Percentiles rank a stretch among this genome's conserved stretches.
These are phyloP conservation scores for Eucalyptus melliodora DNA, from an alignment of 345 rosid species.

Conservation along the genomic window DNA sequence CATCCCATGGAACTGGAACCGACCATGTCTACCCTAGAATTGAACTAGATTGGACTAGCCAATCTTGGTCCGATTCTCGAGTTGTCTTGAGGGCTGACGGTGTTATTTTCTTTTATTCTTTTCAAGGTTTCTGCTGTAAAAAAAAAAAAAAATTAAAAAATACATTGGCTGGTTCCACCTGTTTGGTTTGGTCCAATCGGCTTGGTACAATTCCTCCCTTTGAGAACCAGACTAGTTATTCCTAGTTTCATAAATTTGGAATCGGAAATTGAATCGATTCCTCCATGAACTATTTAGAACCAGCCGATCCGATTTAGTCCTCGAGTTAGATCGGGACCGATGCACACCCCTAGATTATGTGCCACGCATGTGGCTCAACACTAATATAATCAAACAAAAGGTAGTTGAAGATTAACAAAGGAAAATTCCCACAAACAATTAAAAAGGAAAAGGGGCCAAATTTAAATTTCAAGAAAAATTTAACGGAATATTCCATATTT, in stretches of 20 bases:
- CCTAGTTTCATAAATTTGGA: too few species aligned
- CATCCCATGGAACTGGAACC: rapidly evolving
- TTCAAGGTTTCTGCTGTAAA: too few species aligned
- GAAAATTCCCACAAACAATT: background rate
- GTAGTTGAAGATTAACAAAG: background rate
- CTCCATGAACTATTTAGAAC: rapidly evolving
- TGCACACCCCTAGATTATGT: too few species aligned
- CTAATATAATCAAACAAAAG: too few species aligned
- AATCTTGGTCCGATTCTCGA: rapidly evolving
- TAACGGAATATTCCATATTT: too few species aligned
- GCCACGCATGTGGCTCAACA: too few species aligned
- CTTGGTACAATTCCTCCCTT: too few species aligned
- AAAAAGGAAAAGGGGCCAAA: background rate
- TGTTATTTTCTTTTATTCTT: too few species aligned
- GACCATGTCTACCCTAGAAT: rapidly evolving
- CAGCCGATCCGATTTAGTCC: rapidly evolving
- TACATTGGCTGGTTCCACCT: rapidly evolving
- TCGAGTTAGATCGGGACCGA: rapidly evolving
- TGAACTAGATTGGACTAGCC: too few species aligned
- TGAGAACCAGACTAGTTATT: too few species aligned
- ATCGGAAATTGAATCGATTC: rapidly evolving
- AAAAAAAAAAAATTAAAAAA: too few species aligned
- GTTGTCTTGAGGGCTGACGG: rapidly evolving
- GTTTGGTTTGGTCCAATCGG: rapidly evolving
- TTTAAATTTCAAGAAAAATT: too few species aligned